A percentile compares a stretch with the other conserved stretches of the same genome.
Conservation (phyloP, 1,284 basidiomycete genomes). For the Cryptococcus sp. region DNA sequence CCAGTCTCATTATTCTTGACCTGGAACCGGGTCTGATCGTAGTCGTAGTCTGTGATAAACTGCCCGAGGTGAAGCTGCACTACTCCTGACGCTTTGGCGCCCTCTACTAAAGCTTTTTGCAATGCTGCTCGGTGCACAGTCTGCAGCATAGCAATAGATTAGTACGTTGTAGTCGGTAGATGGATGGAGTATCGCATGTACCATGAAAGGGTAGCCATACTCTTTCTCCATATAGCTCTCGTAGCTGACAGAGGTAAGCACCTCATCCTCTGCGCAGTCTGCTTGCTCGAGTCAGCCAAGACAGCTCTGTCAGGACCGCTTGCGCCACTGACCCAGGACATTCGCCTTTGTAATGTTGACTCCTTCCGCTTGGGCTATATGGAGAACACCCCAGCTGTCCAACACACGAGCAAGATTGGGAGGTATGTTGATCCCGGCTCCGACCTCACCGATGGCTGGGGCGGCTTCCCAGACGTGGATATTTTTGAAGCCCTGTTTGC, state of each 20-base stretch:
- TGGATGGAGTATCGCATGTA: constrained; percentile 1
- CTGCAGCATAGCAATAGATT: constrained; percentile 5
- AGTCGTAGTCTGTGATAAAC: constrained; percentile 42
- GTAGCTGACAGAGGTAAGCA: constrained; percentile 39
- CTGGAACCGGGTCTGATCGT: constrained; percentile 39
- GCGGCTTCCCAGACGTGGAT: constrained; percentile 45
- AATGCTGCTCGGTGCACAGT: constrained; percentile 49
- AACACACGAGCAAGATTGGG: constrained; percentile 43
- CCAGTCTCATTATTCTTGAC: constrained; percentile 16
- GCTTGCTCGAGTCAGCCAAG: not conserved
- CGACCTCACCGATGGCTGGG: constrained; percentile 39
- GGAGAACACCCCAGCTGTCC: constrained; percentile 33
- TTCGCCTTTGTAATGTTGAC: constrained; percentile 38
- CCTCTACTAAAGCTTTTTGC: constrained; percentile 41
- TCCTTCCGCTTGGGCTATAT: constrained; percentile 34
- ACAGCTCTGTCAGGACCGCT: not conserved
- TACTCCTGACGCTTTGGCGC: constrained; percentile 27
- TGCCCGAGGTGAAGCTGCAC: constrained; percentile 40
- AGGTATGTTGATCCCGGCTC: constrained; percentile 46
- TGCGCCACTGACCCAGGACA: constrained; percentile 33
- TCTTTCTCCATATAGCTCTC: constrained; percentile 36
- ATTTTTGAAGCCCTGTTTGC: constrained; percentile 37
- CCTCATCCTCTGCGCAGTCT: constrained; percentile 42
- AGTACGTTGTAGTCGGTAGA: not conserved
- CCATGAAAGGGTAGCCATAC: constrained; percentile 41